A percentile compares a stretch with the other conserved stretches of the same genome.
These are phyloP conservation scores for Cicer pinnatifidum DNA, from an alignment of 306 rosid genomes.

Conservation along the genomic window DNA sequence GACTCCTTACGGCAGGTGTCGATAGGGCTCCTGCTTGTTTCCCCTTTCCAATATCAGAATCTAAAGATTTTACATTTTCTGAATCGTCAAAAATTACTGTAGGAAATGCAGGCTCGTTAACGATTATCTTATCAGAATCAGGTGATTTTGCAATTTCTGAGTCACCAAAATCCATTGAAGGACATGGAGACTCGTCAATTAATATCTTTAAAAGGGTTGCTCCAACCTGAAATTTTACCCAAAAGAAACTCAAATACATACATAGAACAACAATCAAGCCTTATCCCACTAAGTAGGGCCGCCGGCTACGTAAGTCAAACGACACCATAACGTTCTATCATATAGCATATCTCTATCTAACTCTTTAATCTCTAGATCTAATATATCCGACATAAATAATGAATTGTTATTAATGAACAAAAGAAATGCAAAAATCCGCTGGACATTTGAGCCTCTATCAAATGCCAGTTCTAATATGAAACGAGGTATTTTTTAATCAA, in stretches of 20 bases:
- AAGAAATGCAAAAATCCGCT: not conserved
- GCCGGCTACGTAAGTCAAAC: too few relatives aligned
- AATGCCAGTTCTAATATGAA: not conserved
- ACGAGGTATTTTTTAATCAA: not conserved
- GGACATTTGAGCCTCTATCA: not conserved
- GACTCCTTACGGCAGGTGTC: slow-evolving; percentile 78
- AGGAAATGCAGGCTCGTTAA: slow-evolving; percentile 50
- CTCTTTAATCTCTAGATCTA: too few relatives aligned
- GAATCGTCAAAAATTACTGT: slow-evolving; percentile 30
- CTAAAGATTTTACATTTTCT: slow-evolving; percentile 44
- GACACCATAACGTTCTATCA: too few relatives aligned
- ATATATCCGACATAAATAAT: not conserved
- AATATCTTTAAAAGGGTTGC: slow-evolving; percentile 72
- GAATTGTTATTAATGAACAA: not conserved
- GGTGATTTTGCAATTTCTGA: slow-evolving; percentile 50
- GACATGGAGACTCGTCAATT: slow-evolving; percentile 53
- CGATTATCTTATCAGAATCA: slow-evolving; percentile 53
- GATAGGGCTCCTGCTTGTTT: slow-evolving; percentile 62
- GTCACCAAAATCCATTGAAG: slow-evolving; percentile 41
- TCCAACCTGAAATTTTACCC: slow-evolving; percentile 75
- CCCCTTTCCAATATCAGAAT: slow-evolving; percentile 45
- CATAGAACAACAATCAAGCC: not conserved
- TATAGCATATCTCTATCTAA: too few relatives aligned
- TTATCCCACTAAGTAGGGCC: too few relatives aligned
- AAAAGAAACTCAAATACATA: slow-evolving; percentile 38